Percentiles rank a stretch among this genome's conserved stretches.
phyloP scores from a whole-genome alignment of 257 asterid genomes.

The Jacaranda copaia region DNA sequence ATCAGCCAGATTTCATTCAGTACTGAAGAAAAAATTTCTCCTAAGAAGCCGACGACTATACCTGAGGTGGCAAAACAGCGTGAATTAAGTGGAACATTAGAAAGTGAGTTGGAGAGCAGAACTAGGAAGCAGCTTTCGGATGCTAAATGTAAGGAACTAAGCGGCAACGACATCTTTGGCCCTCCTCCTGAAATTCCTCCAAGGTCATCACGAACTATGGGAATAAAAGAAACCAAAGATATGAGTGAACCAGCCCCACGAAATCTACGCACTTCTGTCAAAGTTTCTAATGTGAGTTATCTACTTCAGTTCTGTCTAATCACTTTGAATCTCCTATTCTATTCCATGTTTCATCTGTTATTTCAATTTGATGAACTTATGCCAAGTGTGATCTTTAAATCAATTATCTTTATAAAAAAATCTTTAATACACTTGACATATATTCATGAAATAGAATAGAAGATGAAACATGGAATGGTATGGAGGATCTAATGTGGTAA shows the following conservation, averaged over 20 bases:
- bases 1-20: constrained; percentile 95
- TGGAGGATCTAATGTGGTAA: background rate
- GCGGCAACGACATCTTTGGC: constrained; percentile 91
- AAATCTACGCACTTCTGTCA: constrained; percentile 82
- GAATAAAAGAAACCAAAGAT: constrained; percentile 64
- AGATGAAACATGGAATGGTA: background rate
- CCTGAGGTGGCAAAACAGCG: constrained; percentile 95
- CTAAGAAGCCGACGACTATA: constrained; percentile 78
- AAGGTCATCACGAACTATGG: constrained; percentile 62
- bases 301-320: too few species aligned
- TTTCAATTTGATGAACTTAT: too few species aligned
- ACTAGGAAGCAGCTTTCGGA: constrained; percentile 67
- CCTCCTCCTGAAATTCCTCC: constrained; percentile 76
- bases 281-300: constrained; percentile 84
- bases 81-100: constrained; percentile 85
- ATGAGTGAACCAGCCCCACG: constrained; percentile 86
- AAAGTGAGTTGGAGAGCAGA: constrained; percentile 65
- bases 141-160: constrained; percentile 86
- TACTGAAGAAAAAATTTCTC: constrained; percentile 81
- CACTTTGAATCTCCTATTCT: too few species aligned
- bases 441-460: too few species aligned
- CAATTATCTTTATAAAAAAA: too few species aligned
- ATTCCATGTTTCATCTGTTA: too few species aligned
- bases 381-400: too few species aligned
- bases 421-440: too few species aligned